Percentiles rank a stretch among this genome's conserved stretches.
phyloP scores from a whole-genome alignment of 2,329 filamentous ascomycete genomes.

The Fusarium xyrophilum region DNA sequence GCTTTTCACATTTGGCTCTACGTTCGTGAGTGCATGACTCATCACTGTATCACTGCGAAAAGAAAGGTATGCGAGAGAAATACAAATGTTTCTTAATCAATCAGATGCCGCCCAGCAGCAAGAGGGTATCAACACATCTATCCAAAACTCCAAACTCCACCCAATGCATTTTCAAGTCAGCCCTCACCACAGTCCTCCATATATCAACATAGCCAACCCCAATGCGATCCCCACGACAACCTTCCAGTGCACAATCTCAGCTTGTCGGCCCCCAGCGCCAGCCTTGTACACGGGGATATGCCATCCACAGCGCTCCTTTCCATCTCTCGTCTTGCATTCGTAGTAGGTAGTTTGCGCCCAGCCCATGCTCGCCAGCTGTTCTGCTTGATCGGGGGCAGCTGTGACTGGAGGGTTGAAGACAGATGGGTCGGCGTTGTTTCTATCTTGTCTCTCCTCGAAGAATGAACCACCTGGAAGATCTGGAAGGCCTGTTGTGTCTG shows the following conservation, averaged over 20 bases:
- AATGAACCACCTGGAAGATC: background rate
- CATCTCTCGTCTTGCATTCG: constrained; percentile 44
- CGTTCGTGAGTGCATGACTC: constrained; percentile 20
- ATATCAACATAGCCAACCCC: constrained; percentile 15
- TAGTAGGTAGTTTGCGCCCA: constrained; percentile 47
- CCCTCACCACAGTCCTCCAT: constrained; percentile 10
- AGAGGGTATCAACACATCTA: constrained; percentile 30
- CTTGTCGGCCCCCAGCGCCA: constrained; percentile 31
- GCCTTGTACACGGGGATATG: constrained; percentile 46
- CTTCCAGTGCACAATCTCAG: constrained; percentile 33
- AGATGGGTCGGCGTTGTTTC: constrained; percentile 31
- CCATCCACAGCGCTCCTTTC: constrained; percentile 47
- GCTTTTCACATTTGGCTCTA: background rate
- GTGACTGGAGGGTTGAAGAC: constrained; percentile 44
- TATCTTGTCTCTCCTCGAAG: constrained; percentile 16
- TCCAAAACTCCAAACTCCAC: constrained; percentile 28
- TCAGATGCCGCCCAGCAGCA: constrained; percentile 26
- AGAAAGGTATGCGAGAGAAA: background rate
- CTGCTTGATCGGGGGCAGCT: constrained; percentile 44
- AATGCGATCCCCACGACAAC: constrained; percentile 18
- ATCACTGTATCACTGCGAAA: background rate
- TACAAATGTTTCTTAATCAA: background rate
- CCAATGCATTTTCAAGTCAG: constrained; percentile 4
- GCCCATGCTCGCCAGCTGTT: constrained; percentile 42
- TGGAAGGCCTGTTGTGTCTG: constrained; percentile 8